Evolutionary conservation across 805 yeast species (phyloP), one percentile per base, ranked within the genome.

Genomic region (Candida khao-thaluensis): DNA sequence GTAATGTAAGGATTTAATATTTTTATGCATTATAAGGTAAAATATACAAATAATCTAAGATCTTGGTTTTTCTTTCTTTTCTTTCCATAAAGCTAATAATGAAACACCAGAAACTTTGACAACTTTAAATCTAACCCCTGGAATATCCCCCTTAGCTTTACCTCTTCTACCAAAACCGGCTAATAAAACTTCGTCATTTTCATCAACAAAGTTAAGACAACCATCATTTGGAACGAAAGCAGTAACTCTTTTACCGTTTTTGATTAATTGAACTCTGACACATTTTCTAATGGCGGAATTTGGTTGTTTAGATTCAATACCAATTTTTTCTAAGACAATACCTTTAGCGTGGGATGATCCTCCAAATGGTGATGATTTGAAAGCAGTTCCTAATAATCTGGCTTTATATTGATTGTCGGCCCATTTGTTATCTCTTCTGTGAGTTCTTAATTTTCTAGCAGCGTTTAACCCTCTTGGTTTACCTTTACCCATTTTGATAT

Each of bases 161-260:
- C 99, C 99, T 84, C 96, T 93, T 81, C 98, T 89, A 88, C 99
- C 99, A 89, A 93, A 93, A 83, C 99, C 99, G 67, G 99, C 98
- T 64, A 93, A 82, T 67, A 93, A 81, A 64, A 93, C 99, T 77
- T 93, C 98, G 79, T 93, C 99, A 82, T 93, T 93, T 81, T 93
- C 98, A 73, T 93, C 99, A 65, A 93, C 97, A 64, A 84, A 93
- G 93, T 93, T 93, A 76, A 93, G 79, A 84, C 99, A 93, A 91
- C 99, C 99, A 79, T 93, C 99, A 69, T 93, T 91, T 76, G 99
- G 99, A 71, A 93, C 99, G 95, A 93, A 93, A 74, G 99, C 99
- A 66, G 99, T 93, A 60, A 90, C 99, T 80, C 87, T 91, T 85
- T 91, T 93, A 81, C 99, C 98, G 87, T 93, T 93, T 87, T 93